Evolutionary conservation across 768 basidiomycete genomes (phyloP).

Genomic region (Tephrocybe rancida): DNA sequence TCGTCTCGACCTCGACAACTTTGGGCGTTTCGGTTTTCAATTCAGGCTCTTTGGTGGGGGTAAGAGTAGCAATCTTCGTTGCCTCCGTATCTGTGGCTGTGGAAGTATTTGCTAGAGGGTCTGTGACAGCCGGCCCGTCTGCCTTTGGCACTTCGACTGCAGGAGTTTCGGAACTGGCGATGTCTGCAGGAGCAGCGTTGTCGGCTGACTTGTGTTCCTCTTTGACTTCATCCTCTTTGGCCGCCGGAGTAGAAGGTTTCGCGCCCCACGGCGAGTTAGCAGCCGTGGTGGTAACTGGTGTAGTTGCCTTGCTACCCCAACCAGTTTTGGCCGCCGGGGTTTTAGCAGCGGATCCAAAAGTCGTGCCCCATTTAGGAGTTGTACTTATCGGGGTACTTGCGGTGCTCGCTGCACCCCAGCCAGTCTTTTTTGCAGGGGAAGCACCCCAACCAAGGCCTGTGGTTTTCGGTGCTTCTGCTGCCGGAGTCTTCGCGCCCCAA

Average conservation of each 20-base stretch:
- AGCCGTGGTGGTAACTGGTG: slow-evolving; percentile 8
- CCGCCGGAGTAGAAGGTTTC: slow-evolving; percentile 6
- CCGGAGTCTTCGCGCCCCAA: slow-evolving; percentile 14
- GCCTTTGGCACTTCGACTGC: background rate
- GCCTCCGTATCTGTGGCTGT: background rate
- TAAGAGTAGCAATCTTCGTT: slow-evolving; percentile 1
- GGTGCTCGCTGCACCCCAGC: slow-evolving; percentile 8
- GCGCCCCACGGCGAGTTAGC: slow-evolving; percentile 16
- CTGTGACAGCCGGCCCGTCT: background rate
- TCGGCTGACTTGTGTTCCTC: slow-evolving; percentile 3
- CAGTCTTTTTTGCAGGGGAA: slow-evolving; percentile 7
- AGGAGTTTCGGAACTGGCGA: background rate
- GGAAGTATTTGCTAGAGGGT: background rate
- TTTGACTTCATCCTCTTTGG: slow-evolving; percentile 1
- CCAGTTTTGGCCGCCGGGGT: slow-evolving; percentile 4
- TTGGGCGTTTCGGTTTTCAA: background rate
- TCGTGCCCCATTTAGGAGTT: slow-evolving; percentile 8
- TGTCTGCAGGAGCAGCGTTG: background rate
- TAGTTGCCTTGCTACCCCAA: slow-evolving; percentile 14
- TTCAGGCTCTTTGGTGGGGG: background rate
- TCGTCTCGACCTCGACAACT: background rate
- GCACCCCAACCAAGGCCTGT: slow-evolving; percentile 12
- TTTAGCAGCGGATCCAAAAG: slow-evolving; percentile 11
- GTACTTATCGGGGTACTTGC: slow-evolving; percentile 3
- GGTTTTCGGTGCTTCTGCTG: slow-evolving; percentile 6